phyloP scores from a whole-genome alignment of 2,329 filamentous ascomycete species.

The Akanthomyces uredinophilus region DNA sequence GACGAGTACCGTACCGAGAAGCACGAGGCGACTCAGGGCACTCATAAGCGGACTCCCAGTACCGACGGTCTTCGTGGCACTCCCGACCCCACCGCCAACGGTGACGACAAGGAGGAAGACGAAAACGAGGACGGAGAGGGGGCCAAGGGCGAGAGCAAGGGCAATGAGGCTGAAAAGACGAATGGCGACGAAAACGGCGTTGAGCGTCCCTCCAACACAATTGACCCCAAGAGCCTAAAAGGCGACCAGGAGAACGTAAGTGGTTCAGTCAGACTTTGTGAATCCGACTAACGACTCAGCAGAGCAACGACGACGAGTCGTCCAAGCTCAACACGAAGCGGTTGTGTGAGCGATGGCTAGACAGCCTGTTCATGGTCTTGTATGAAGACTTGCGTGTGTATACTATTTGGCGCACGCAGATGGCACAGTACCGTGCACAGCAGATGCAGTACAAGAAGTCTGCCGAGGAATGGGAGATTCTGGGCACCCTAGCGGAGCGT shows the following conservation, averaged over 20 bases:
- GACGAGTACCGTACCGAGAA: conserved; percentile 94
- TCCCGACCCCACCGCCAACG: conserved; percentile 53
- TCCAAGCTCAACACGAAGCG: conserved; percentile 96
- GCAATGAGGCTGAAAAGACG: conserved; percentile 27
- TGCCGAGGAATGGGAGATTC: conserved; percentile 95
- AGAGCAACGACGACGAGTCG: conserved; percentile 63
- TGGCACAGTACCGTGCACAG: conserved; percentile 91
- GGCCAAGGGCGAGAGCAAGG: conserved; percentile 31
- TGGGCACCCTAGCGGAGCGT: conserved; percentile 86
- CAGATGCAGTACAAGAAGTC: conserved; percentile 95
- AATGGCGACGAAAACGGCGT: conserved; percentile 41
- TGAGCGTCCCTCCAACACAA: conserved; percentile 75
- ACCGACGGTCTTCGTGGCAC: conserved; percentile 71
- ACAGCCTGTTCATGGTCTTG: conserved; percentile 98
- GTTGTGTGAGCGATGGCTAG: conserved; percentile 93
- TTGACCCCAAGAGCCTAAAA: conserved; percentile 72
- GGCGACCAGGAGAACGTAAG: conserved; percentile 66
- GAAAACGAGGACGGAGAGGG: conserved; percentile 32
- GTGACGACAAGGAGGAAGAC: conserved; percentile 33
- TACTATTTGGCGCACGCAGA: conserved; percentile 98
- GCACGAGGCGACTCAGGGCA: conserved; percentile 50
- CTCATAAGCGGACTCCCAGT: conserved; percentile 66
- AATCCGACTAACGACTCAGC: conserved; percentile 20
- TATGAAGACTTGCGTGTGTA: conserved; percentile 98
- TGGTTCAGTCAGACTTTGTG: neutral